A percentile compares a stretch with the other conserved stretches of the same genome.
phyloP scores from a whole-genome alignment of 2,329 filamentous ascomycete species.

The Akanthomyces muscarius region DNA sequence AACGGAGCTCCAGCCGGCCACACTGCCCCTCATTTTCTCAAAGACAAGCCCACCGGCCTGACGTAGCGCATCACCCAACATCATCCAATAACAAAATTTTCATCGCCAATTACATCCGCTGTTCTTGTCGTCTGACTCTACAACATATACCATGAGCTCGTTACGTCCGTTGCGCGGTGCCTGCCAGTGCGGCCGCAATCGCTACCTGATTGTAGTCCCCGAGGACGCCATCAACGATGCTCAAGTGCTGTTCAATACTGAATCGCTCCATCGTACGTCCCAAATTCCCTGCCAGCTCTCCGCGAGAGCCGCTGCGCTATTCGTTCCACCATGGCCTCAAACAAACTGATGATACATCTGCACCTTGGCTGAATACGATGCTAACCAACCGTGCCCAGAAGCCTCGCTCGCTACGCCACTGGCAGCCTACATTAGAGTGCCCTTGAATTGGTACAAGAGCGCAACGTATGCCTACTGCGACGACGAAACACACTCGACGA shows the following conservation, averaged over 20 bases:
- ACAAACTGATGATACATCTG: background rate
- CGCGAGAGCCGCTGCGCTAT: background rate
- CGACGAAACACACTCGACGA: conserved; percentile 67
- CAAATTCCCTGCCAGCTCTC: background rate
- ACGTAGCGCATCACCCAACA: background rate
- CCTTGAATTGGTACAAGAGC: conserved; percentile 75
- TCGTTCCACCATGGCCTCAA: background rate
- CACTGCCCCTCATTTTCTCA: conserved; percentile 12
- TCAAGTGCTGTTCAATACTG: conserved; percentile 71
- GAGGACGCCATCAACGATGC: conserved; percentile 47
- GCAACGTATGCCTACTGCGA: conserved; percentile 70
- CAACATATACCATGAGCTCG: conserved; percentile 37
- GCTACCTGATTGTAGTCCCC: conserved; percentile 72
- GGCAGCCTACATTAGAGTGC: conserved; percentile 78
- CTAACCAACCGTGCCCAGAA: conserved; percentile 39
- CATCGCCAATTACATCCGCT: background rate
- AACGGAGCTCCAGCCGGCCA: background rate
- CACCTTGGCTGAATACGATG: background rate
- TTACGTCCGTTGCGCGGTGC: conserved; percentile 63
- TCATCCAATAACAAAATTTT: conserved; percentile 3
- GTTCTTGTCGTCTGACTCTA: background rate
- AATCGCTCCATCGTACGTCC: conserved; percentile 65
- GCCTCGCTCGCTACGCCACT: conserved; percentile 67
- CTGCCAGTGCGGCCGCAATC: conserved; percentile 82
- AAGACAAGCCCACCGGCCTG: background rate